A percentile compares a stretch with the other conserved stretches of the same genome.
These are phyloP conservation scores for Xylaria sp. DNA, from an alignment of 2,329 filamentous ascomycete genomes.

Conservation along the genomic window DNA sequence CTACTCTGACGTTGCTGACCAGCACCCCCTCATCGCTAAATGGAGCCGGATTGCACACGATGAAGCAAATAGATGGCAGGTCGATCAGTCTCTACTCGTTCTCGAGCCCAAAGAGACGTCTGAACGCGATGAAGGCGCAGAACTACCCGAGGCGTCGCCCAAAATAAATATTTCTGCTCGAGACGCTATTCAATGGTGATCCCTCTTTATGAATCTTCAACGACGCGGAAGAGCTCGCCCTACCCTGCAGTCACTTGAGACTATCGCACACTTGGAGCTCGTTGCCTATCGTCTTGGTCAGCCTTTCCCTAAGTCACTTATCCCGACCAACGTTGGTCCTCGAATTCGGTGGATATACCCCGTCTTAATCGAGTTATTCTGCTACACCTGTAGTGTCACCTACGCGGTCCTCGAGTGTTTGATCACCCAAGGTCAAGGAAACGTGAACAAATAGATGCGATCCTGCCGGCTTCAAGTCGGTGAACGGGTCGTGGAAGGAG, in stretches of 20 bases:
- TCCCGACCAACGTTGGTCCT: too few relatives aligned
- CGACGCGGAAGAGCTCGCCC: neutral
- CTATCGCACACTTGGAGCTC: neutral
- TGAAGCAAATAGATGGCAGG: constrained; percentile 48
- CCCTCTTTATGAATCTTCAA: neutral
- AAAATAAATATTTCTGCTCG: constrained; percentile 2
- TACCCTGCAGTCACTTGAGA: neutral
- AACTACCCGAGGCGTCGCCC: neutral
- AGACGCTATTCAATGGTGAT: constrained; percentile 21
- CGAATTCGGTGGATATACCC: too few relatives aligned
- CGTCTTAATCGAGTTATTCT: too few relatives aligned
- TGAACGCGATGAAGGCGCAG: neutral
- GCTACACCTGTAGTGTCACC: too few relatives aligned
- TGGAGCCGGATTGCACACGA: constrained; percentile 59
- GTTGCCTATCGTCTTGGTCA: too few relatives aligned
- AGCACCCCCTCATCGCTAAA: constrained; percentile 69
- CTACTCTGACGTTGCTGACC: constrained; percentile 67
- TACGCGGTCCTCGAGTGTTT: too few relatives aligned
- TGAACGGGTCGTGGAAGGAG: too few relatives aligned
- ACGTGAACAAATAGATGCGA: too few relatives aligned
- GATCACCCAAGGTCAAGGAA: too few relatives aligned
- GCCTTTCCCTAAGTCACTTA: too few relatives aligned
- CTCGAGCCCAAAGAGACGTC: neutral
- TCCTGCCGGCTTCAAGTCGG: too few relatives aligned
- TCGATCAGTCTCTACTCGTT: constrained; percentile 28